Evolutionary conservation across 2,329 filamentous ascomycete genomes (phyloP).

Genomic region (Microascus cirrosus): DNA sequence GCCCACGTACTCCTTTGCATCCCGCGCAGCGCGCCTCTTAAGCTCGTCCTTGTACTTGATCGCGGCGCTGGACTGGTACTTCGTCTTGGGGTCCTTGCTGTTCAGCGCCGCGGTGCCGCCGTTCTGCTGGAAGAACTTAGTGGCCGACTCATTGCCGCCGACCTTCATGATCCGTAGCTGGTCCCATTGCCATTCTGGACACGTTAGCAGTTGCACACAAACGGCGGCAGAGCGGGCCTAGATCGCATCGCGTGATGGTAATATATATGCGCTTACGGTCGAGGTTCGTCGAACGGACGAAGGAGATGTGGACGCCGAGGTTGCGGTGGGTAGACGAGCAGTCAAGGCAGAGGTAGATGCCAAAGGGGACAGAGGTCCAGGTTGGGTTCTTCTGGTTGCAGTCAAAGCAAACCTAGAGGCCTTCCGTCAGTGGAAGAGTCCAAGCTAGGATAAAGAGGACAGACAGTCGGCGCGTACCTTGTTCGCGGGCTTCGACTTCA

Average conservation of each 20-base stretch:
- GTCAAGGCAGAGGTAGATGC: constrained; percentile 95
- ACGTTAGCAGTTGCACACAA: constrained; percentile 7
- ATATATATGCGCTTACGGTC: constrained; percentile 60
- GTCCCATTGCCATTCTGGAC: constrained; percentile 92
- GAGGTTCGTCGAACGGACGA: constrained; percentile 95
- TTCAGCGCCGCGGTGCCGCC: constrained; percentile 87
- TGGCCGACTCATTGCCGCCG: constrained; percentile 93
- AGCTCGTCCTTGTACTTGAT: constrained; percentile 98
- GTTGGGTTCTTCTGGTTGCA: constrained; percentile 96
- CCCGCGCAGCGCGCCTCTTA: constrained; percentile 70
- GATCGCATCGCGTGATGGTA: not conserved
- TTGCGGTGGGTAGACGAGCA: constrained; percentile 96
- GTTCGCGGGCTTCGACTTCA: constrained; percentile 90
- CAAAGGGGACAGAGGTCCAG: constrained; percentile 94
- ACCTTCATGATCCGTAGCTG: constrained; percentile 97
- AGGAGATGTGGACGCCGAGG: constrained; percentile 96
- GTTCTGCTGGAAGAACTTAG: constrained; percentile 96
- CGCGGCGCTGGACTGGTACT: constrained; percentile 89
- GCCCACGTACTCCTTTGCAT: constrained; percentile 66
- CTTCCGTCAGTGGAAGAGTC: not conserved
- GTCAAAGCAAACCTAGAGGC: constrained; percentile 85
- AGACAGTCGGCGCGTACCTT: constrained; percentile 50
- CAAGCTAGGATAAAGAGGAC: not conserved
- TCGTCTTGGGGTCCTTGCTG: constrained; percentile 93
- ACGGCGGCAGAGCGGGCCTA: not conserved